phyloP scores from a whole-genome alignment of 1,139 yeast genomes.

The Suhomyces coccinellae region DNA sequence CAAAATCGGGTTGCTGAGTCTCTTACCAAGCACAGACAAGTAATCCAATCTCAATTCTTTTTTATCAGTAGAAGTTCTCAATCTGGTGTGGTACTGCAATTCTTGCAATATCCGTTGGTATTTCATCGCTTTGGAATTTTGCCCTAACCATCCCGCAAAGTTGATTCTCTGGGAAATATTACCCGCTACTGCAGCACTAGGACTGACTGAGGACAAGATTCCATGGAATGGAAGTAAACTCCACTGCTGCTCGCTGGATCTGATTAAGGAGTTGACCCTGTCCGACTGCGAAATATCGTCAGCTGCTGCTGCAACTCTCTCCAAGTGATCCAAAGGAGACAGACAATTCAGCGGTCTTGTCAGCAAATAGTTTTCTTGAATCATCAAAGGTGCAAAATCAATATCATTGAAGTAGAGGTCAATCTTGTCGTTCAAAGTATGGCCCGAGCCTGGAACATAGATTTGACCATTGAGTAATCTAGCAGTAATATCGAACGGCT shows the following conservation, averaged over 20 bases:
- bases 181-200: conserved; percentile 78
- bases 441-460: conserved; percentile 53
- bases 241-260: conserved; percentile 96
- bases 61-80: conserved; percentile 76
- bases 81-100: conserved; percentile 81
- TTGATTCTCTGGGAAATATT: conserved; percentile 64
- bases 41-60: conserved; percentile 76
- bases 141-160: conserved; percentile 89
- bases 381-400: conserved; percentile 92
- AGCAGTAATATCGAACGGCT: conserved; percentile 90
- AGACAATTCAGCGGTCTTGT: conserved; percentile 56
- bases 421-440: conserved; percentile 76
- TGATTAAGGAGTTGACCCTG: conserved; percentile 72
- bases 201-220: conserved; percentile 79
- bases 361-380: conserved; percentile 85
- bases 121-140: conserved; percentile 82
- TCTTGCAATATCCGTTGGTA: conserved; percentile 80
- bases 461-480: conserved; percentile 63
- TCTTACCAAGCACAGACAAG: conserved; percentile 60
- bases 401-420: conserved; percentile 92
- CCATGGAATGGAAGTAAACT: conserved; percentile 92
- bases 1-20: conserved; percentile 56
- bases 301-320: conserved; percentile 74
- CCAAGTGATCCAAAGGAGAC: conserved; percentile 50
- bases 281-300: conserved; percentile 84